phyloP scores from a whole-genome alignment of 2,329 filamentous ascomycete species.

The Clonostachys sp. region DNA sequence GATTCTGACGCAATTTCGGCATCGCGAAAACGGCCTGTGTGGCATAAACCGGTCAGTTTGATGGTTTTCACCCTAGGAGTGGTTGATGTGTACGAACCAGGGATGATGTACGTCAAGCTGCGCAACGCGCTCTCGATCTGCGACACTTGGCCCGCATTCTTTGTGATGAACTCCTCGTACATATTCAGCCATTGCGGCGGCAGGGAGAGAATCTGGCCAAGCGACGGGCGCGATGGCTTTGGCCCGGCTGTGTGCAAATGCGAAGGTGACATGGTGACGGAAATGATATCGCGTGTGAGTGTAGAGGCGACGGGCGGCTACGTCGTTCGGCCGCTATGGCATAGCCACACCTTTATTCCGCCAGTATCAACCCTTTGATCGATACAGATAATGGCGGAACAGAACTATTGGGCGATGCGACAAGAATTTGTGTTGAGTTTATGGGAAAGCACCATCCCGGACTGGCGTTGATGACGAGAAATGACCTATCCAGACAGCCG shows the following conservation, averaged over 20 bases:
- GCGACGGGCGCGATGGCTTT: constrained; percentile 10
- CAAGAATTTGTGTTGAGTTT: too few relatives aligned
- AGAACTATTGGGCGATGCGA: too few relatives aligned
- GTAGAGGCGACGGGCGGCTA: too few relatives aligned
- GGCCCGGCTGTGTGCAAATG: background rate
- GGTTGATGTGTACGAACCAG: constrained; percentile 47
- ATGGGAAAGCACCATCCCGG: too few relatives aligned
- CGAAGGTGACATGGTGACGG: too few relatives aligned
- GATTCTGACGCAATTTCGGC: constrained; percentile 94
- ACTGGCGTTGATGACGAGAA: too few relatives aligned
- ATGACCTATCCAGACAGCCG: too few relatives aligned
- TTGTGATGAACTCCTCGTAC: constrained; percentile 89
- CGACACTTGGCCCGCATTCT: constrained; percentile 88
- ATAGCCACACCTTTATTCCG: too few relatives aligned
- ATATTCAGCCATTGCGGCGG: constrained; percentile 63
- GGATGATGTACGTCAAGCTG: constrained; percentile 93
- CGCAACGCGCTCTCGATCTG: constrained; percentile 93
- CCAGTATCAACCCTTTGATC: too few relatives aligned
- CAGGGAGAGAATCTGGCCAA: constrained; percentile 42
- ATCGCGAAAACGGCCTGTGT: constrained; percentile 75
- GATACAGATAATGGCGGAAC: too few relatives aligned
- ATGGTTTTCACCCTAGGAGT: background rate
- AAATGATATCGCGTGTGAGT: too few relatives aligned
- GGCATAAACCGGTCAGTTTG: background rate
- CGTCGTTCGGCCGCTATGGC: too few relatives aligned